These are phyloP conservation scores for Priceomyces melissophilus DNA, from an alignment of 805 yeast species.

Conservation along the genomic window DNA sequence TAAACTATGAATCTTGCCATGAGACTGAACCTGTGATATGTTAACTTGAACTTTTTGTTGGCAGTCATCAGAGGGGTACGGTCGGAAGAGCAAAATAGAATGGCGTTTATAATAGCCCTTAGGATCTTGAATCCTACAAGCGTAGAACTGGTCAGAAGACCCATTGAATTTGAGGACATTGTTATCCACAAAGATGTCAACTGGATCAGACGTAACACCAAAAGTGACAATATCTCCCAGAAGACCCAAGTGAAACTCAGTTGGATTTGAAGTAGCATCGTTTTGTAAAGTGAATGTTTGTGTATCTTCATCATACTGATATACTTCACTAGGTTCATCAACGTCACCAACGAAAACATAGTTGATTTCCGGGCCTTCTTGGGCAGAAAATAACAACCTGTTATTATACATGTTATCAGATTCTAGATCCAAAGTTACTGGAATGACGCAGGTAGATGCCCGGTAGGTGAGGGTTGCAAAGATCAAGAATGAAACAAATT, in stretches of 20 bases:
- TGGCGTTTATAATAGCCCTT: slow-evolving; percentile 18
- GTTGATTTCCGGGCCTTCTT: slow-evolving; percentile 46
- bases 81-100: slow-evolving; percentile 14
- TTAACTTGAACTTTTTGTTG: slow-evolving; percentile 7
- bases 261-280: neutral
- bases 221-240: slow-evolving; percentile 8
- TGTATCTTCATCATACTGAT: slow-evolving; percentile 16
- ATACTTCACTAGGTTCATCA: slow-evolving; percentile 9
- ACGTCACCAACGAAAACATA: slow-evolving; percentile 29
- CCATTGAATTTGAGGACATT: slow-evolving; percentile 16
- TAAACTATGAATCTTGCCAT: too few relatives aligned
- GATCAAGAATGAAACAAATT: neutral
- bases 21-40: too few relatives aligned
- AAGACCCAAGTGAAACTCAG: neutral
- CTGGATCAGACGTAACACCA: slow-evolving; percentile 1
- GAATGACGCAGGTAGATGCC: neutral
- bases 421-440: slow-evolving; percentile 16
- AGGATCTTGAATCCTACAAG: slow-evolving; percentile 27
- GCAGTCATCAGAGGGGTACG: neutral
- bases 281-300: neutral
- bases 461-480: neutral
- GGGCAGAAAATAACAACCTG: slow-evolving; percentile 24
- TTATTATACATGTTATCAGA: slow-evolving; percentile 25
- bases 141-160: slow-evolving; percentile 17
- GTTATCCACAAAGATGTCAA: slow-evolving; percentile 11